Conservation (phyloP, 169 alveolate genomes). For the Cryptosporidium bovis region DNA sequence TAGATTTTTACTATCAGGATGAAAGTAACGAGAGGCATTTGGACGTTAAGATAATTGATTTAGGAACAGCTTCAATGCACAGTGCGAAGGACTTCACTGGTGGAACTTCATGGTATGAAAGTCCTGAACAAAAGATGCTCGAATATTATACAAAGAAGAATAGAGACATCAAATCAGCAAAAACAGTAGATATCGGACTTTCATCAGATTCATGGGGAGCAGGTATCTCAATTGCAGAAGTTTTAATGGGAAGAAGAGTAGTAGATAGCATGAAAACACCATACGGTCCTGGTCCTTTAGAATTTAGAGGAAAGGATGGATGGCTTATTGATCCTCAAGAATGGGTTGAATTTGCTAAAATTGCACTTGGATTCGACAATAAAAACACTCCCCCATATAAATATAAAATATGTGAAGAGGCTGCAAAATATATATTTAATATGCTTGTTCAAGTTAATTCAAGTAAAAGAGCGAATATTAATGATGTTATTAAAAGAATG, state of each 20-base stretch:
- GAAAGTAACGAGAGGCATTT: constrained; percentile 80
- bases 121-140: constrained; percentile 87
- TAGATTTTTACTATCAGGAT: constrained; percentile 81
- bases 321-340: constrained; percentile 71
- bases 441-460: constrained; percentile 73
- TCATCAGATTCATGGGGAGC: constrained; percentile 90
- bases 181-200: constrained; percentile 81
- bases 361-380: constrained; percentile 69
- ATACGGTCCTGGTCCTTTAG: constrained; percentile 85
- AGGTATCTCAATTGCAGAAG: constrained; percentile 87
- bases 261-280: constrained; percentile 85
- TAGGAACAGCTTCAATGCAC: constrained; percentile 89
- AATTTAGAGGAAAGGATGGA: constrained; percentile 80
- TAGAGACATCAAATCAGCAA: constrained; percentile 81
- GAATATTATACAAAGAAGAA: constrained; percentile 86
- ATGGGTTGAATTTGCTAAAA: constrained; percentile 70
- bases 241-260: constrained; percentile 83
- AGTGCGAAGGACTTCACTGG: constrained; percentile 87
- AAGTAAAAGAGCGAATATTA: constrained; percentile 54
- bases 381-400: constrained; percentile 27
- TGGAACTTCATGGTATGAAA: constrained; percentile 90
- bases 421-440: constrained; percentile 57
- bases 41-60: constrained; percentile 86
- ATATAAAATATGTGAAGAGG: constrained; percentile 65
- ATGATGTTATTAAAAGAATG: constrained; percentile 55